Evolutionary conservation across 2,329 filamentous ascomycete genomes (phyloP), one percentile per base, ranked within the genome.

Genomic region (Aspergillus sp.): DNA sequence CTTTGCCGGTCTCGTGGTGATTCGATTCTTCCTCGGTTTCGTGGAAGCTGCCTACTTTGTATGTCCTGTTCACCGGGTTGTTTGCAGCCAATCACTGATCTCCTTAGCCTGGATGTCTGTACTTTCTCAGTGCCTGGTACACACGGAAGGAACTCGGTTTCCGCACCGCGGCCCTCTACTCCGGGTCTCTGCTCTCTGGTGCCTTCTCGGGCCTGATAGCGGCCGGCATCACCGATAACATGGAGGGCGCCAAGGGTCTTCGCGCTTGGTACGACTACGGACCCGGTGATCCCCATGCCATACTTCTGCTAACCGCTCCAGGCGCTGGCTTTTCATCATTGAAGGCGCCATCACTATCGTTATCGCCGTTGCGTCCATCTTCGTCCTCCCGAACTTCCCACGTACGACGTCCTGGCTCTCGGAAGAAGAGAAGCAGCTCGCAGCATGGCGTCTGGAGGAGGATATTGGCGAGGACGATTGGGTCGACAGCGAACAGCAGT

Each of bases 131-230:
- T 3, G 76, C 78, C 49, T 89, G 86, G 86, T 90, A 90, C 61
- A 89, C 84, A 0, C 79, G 86, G 42, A 82, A 83, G 56, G 87
- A 88, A 53, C 64, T 79, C 10, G 73, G 73, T 0, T 67, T 73
- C 38, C 67, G 78, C 6, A 78, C 77, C 26, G 74, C 77, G 1
- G 71, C 73, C 51, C 72, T 79, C 36, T 80, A 78, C 66, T 83
- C 84, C 0, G 88, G 86, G 0, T 83, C 84, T 0, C 74, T 90
- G 24, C 80, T 90, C 17, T 86, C 84, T 1, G 86, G 86, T 4
- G 87, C 87, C 1, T 90, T 90, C 62, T 87, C 85, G 0, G 87
- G 85, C 2, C 69, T 86, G 8, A 81, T 86, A 35, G 78, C 82
- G 1, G 82, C 82, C 0, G 84, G 86, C 6, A 88, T 91, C 50